These are phyloP conservation scores for Canavalia gladiata DNA, from an alignment of 306 rosid genomes.

Conservation along the genomic window DNA sequence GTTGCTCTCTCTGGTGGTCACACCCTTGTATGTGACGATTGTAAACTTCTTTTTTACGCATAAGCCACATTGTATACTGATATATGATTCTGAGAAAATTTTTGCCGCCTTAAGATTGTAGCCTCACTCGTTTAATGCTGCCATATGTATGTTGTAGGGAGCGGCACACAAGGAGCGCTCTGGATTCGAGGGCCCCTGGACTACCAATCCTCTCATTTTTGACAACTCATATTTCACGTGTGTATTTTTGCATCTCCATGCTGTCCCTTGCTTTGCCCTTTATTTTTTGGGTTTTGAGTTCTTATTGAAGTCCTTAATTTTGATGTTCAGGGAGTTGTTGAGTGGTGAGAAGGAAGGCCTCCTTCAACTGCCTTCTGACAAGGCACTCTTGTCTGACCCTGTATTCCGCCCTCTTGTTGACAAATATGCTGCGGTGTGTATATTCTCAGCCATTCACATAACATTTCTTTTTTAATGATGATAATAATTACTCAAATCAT, in stretches of 20 bases:
- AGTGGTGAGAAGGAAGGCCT: conserved; percentile 90
- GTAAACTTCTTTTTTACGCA: not conserved
- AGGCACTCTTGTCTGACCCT: conserved; percentile 81
- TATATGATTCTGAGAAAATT: not conserved
- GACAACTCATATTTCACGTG: conserved; percentile 90
- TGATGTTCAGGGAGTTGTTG: conserved; percentile 68
- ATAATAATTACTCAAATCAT: not conserved
- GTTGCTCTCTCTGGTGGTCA: conserved; percentile 97
- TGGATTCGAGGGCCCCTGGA: conserved; percentile 99
- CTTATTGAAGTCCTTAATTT: not conserved
- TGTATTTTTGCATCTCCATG: conserved; percentile 14
- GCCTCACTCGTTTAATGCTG: not conserved
- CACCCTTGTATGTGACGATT: conserved; percentile 69
- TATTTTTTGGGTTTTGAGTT: not conserved
- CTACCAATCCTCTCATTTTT: conserved; percentile 86
- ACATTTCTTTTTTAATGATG: not conserved
- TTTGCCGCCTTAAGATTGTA: too few relatives aligned
- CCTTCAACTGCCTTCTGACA: conserved; percentile 82
- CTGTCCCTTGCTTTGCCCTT: too few relatives aligned
- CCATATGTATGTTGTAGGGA: conserved; percentile 60
- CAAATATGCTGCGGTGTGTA: conserved; percentile 86
- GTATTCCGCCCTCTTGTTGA: conserved; percentile 99
- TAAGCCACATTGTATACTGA: not conserved
- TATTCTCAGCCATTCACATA: not conserved
- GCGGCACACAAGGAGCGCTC: conserved; percentile 97